Evolutionary conservation across 352 stramenopile genomes (phyloP), one percentile per base, ranked within the genome.

Genomic region (Phytopythium oedochilum): DNA sequence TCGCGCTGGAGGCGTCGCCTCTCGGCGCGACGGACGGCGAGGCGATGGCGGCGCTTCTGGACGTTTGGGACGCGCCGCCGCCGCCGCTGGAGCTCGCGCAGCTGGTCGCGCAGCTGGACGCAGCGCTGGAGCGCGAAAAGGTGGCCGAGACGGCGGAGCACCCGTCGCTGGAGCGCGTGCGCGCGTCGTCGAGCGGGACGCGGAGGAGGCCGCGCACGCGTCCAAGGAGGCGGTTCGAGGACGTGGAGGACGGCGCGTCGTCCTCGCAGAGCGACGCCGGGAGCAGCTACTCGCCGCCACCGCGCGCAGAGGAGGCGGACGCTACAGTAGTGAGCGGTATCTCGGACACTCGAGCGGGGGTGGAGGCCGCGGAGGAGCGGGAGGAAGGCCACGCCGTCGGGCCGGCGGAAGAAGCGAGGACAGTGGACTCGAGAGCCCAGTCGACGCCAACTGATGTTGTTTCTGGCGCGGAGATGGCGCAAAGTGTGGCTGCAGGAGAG

Each of bases 31-130:
- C 38, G 2, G 23, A 17, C 12, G 43, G n/a, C 47, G 57, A 66
- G 12, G 64, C 77, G 62, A 86, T 87, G 23, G 39, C 67, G n/a
- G 65, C 61, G 31, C 53, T 90, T 6, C 59, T 90, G 48, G 61
- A 60, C 25, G 53, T 75, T 6, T 88, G 75, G 77, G 71, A 74
- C 14, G 63, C 78, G 23, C 59, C 62, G 18, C 47, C 58, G 1
- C 42, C 73, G 36, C 63, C 71, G 0, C 53, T 51, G 0, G 77
- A 85, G 22, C 42, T 90, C 34, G 63, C 59, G 47, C 60, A 70
- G 48, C 57, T 86, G 22, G 60, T 86, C 28, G 59, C 68, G 34
- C 65, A 73, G 49, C 60, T 75, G 20, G 65, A 86, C 23, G 66
- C 75, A 8, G 53, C 70, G 18, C 47, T 55, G 26, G 47, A 69